Evolutionary conservation across 176 grass and related monocot genomes (phyloP), one percentile per base, ranked within the genome.

Genomic region (Oryza coarctata): DNA sequence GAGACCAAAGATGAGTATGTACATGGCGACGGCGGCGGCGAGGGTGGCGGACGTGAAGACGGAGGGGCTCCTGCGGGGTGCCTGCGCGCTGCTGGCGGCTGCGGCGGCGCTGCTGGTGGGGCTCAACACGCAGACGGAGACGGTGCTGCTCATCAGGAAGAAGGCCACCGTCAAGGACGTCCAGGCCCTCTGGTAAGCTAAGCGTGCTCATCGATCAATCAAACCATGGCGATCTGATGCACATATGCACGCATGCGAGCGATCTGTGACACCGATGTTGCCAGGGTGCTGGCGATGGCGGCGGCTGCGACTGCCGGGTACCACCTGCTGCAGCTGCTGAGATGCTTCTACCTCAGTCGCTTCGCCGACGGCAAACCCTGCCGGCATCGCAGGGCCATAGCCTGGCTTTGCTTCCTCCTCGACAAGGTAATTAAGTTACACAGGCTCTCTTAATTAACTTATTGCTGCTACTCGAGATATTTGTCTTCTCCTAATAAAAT

Each of bases 301-400:
- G 43, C 86, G 15, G 85, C 77, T 12, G 86, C 47, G 35, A 85
- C 90, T 13, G 88, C 90, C 20, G 90, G 82, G 12, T 91, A 98
- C 86, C 90, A 98, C 77, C 83, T 98, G 25, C 84, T 98, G 65
- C 95, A 98, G 58, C 83, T 98, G 25, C 64, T 89, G 43, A 93
- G 78, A 81, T 95, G 95, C 84, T 18, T 90, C 70, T 84, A 82
- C 84, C 29, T 86, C 22, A 45, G 64, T 33, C 86, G 82, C 63
- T 79, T 81, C 71, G 68, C 29, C 47, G 70, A 68, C 27, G 80
- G 22, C 17, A 88, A 45, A 73, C 36, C 63, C 23, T 80, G 67
- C 77, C 78, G 80, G 34, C 60, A 20, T 15, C 84, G 82, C 86
- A 85, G 74, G 74, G 69, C 49, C 9, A 1, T 86, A 36, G 88